Evolutionary conservation across 208 protist genomes (phyloP).

Genomic region (Trypanosoma platydactyli): DNA sequence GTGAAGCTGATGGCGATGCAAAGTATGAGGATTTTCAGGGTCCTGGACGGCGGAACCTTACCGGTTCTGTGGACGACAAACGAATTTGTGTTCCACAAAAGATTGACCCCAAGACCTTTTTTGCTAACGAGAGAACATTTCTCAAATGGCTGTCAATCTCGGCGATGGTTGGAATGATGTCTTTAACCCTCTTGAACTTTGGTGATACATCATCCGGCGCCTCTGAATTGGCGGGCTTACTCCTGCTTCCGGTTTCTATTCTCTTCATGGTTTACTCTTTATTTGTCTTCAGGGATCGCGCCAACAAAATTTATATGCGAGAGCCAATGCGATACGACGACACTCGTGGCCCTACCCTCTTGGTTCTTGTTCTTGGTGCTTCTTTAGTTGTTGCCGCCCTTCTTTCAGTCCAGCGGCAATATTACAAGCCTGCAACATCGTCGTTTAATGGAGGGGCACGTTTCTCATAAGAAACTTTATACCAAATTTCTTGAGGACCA

Average conservation of each 20-base stretch:
- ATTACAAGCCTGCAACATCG: slow-evolving; percentile 54
- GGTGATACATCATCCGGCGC: slow-evolving; percentile 77
- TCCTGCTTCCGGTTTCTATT: slow-evolving; percentile 83
- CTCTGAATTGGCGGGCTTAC: slow-evolving; percentile 75
- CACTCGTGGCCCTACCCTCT: slow-evolving; percentile 84
- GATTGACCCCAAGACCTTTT: slow-evolving; percentile 93
- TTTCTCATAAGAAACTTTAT: slow-evolving; percentile 42
- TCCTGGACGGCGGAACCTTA: slow-evolving; percentile 67
- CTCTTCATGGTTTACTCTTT: slow-evolving; percentile 92
- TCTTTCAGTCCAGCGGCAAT: slow-evolving; percentile 85
- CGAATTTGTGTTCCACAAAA: slow-evolving; percentile 90
- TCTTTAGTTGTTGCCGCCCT: slow-evolving; percentile 78
- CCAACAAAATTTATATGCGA: slow-evolving; percentile 92
- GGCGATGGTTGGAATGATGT: slow-evolving; percentile 89
- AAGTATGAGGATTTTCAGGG: slow-evolving; percentile 78
- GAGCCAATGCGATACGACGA: slow-evolving; percentile 92
- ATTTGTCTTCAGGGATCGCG: slow-evolving; percentile 84
- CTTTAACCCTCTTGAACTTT: slow-evolving; percentile 84
- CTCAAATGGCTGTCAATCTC: slow-evolving; percentile 92
- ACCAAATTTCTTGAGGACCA: background rate
- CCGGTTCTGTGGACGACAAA: slow-evolving; percentile 85
- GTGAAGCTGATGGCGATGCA: slow-evolving; percentile 85
- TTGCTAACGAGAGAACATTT: slow-evolving; percentile 93
- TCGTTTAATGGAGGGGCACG: slow-evolving; percentile 58
- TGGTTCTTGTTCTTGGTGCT: slow-evolving; percentile 78